These are phyloP conservation scores for Magnaporthales sp. DNA, from an alignment of 2,329 filamentous ascomycete genomes.

Conservation along the genomic window DNA sequence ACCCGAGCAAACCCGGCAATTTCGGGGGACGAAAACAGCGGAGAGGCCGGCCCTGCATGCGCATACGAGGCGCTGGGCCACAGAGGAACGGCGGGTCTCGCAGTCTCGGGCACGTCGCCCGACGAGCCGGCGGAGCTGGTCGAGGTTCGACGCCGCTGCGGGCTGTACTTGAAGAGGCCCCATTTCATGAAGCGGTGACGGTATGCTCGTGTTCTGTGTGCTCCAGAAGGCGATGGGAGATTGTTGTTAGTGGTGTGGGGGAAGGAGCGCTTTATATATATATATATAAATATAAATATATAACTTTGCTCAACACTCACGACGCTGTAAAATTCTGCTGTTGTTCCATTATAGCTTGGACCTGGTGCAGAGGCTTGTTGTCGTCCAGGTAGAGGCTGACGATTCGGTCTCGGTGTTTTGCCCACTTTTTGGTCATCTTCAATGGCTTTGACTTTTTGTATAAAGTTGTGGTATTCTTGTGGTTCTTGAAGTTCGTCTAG, in stretches of 20 bases:
- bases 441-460: background rate
- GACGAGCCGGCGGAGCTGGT: background rate
- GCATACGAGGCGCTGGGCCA: background rate
- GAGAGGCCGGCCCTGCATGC: background rate
- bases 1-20: background rate
- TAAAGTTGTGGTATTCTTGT: background rate
- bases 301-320: too few relatives aligned
- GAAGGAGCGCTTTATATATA: too few relatives aligned
- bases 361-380: slow-evolving; percentile 29
- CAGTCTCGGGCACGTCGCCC: background rate
- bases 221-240: background rate
- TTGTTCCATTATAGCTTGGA: slow-evolving; percentile 28
- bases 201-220: slow-evolving; percentile 30
- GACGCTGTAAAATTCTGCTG: slow-evolving; percentile 26
- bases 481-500: background rate
- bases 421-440: slow-evolving; percentile 36
- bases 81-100: background rate
- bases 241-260: background rate
- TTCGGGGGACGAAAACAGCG: background rate
- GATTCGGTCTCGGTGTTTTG: slow-evolving; percentile 25
- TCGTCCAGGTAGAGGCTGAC: slow-evolving; percentile 30
- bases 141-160: slow-evolving; percentile 15
- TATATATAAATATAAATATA: too few relatives aligned
- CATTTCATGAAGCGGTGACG: slow-evolving; percentile 37
- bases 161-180: slow-evolving; percentile 38